These are phyloP conservation scores for Dissoconium aciculare DNA, from an alignment of 2,329 filamentous ascomycete species.

Conservation along the genomic window DNA sequence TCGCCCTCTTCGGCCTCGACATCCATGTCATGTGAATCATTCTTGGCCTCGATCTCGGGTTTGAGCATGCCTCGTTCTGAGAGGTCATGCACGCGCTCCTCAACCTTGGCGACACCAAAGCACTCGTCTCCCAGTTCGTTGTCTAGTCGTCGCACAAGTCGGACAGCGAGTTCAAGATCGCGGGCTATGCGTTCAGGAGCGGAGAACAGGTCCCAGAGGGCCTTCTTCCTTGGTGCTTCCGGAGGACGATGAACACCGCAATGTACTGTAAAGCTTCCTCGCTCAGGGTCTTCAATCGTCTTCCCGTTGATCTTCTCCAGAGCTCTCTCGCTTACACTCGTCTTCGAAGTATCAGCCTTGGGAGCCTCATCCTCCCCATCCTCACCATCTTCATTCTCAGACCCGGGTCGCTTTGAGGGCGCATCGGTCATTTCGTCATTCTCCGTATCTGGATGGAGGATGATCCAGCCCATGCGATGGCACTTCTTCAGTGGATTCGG, in stretches of 20 bases:
- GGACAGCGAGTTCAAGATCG: slow-evolving; percentile 68
- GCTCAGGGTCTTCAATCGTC: slow-evolving; percentile 83
- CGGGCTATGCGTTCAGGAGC: slow-evolving; percentile 85
- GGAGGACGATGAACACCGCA: slow-evolving; percentile 92
- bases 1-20: slow-evolving; percentile 63
- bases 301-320: slow-evolving; percentile 94
- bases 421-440: slow-evolving; percentile 46
- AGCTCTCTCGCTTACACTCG: slow-evolving; percentile 48
- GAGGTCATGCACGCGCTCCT: slow-evolving; percentile 72
- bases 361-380: slow-evolving; percentile 10
- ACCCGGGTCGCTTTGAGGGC: slow-evolving; percentile 21
- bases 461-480: slow-evolving; percentile 96
- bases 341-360: slow-evolving; percentile 10
- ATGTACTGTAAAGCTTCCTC: slow-evolving; percentile 93
- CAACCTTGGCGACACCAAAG: slow-evolving; percentile 65
- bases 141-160: slow-evolving; percentile 73
- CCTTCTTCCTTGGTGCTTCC: slow-evolving; percentile 75
- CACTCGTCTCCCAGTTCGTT: slow-evolving; percentile 63
- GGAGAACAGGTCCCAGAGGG: slow-evolving; percentile 91
- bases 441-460: slow-evolving; percentile 70
- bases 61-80: slow-evolving; percentile 63
- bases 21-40: slow-evolving; percentile 45
- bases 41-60: slow-evolving; percentile 42
- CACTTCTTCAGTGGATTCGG: slow-evolving; percentile 95
- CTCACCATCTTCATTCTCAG: slow-evolving; percentile 8